phyloP scores from a whole-genome alignment of 2,329 filamentous ascomycete genomes.

The Cercospora nicotianae region DNA sequence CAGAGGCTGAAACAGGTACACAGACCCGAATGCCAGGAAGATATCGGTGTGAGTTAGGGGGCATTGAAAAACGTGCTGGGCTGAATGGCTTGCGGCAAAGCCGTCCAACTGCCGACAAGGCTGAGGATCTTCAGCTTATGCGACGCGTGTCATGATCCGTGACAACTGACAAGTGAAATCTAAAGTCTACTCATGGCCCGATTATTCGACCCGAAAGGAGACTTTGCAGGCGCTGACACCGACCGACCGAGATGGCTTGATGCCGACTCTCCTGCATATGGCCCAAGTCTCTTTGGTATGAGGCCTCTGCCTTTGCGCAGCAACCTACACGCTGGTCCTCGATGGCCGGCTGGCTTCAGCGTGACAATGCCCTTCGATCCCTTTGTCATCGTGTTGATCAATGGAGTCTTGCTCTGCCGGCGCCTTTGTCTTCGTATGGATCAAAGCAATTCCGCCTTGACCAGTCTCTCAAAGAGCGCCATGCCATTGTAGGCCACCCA shows the following conservation, averaged over 20 bases:
- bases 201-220: not conserved
- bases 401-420: not conserved
- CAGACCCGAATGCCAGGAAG: not conserved
- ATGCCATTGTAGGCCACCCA: not conserved
- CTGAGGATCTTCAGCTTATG: constrained; percentile 3
- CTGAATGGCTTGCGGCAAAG: constrained; percentile 12
- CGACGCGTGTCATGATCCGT: not conserved
- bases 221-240: not conserved
- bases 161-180: not conserved
- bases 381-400: not conserved
- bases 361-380: not conserved
- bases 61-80: constrained; percentile 8
- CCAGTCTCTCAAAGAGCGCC: not conserved
- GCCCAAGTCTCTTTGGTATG: not conserved
- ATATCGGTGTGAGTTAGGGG: not conserved
- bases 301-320: not conserved
- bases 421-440: not conserved
- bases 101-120: constrained; percentile 9
- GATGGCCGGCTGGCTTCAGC: not conserved
- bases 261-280: not conserved
- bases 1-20: constrained; percentile 7
- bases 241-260: not conserved
- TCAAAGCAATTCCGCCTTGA: not conserved
- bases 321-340: not conserved
- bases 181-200: not conserved